Base-by-base conservation (phyloP, 306 rosid species). In the Fragaria iinumae region DNA sequence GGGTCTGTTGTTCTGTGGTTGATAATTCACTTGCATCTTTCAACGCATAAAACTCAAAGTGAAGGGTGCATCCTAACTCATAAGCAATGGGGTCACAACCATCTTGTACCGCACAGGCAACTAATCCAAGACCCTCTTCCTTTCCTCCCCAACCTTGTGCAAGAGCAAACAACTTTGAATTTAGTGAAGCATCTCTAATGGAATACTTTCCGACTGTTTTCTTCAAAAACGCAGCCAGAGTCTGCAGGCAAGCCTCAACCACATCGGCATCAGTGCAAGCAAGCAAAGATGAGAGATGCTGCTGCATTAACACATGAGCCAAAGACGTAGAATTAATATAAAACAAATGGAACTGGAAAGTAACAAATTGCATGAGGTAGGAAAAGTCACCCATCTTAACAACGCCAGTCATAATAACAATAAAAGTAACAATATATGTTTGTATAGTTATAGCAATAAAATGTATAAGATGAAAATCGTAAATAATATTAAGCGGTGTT, bases 91-190 rank as follows among this genome's bases (percentile, higher is more conserved):
- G 86, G 63, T 88, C 97, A 70, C 93, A 86, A 74, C 85, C 89
- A 88, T 81, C 83, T 77, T 89, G 88, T 60, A 80, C 79, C 38
- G 93, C 92, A 71, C 96, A 89, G 76, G 97, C 88, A 89, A 91
- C 81, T 82, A 96, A 83, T 84, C 99, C 99, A 73, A 96, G 97
- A 49, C 99, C 99, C 84, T 96, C 99, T 84, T 96, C 99, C 84
- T 96, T 96, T 74, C 97, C 98, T 71, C 99, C 99, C 99, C 98
- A 93, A 78, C 98, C 99, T 86, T 89, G 99, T 67, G 98, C 99
- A 84, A 96, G 96, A 68, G 97, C 85, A 76, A 81, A 91, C 83
- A 96, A 71, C 85, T 92, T 92, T 81, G 97, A 87, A 89, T 88
- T 96, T 79, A 96, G 83, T 68, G 96, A 83, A 81, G 90, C 74